These are phyloP conservation scores for Zasmidium angulare DNA, from an alignment of 2,329 filamentous ascomycete genomes.

Conservation along the genomic window DNA sequence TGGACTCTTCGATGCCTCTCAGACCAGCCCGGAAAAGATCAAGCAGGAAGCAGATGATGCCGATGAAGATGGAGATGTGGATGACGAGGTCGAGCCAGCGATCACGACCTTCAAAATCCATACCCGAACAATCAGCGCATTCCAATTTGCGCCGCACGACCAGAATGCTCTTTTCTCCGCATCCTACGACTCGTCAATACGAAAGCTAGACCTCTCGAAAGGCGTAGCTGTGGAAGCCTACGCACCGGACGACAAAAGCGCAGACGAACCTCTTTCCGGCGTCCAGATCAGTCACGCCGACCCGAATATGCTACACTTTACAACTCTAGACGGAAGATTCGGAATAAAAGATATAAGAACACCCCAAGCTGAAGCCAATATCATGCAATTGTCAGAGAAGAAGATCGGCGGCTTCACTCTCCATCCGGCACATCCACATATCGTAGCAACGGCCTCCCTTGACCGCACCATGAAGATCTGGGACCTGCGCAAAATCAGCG, in stretches of 20 bases:
- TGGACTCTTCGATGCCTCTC: conserved; percentile 86
- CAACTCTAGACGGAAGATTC: conserved; percentile 77
- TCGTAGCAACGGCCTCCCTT: conserved; percentile 84
- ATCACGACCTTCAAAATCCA: conserved; percentile 91
- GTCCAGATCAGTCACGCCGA: conserved; percentile 74
- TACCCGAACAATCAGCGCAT: conserved; percentile 80
- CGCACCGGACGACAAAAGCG: conserved; percentile 66
- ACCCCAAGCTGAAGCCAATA: conserved; percentile 55
- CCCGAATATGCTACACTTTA: conserved; percentile 77
- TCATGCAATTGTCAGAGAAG: conserved; percentile 79
- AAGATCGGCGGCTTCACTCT: conserved; percentile 95
- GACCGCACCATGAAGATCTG: conserved; percentile 89
- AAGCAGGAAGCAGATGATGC: conserved; percentile 54
- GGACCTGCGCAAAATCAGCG: conserved; percentile 80
- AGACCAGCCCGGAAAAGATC: conserved; percentile 52
- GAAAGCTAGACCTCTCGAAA: conserved; percentile 79
- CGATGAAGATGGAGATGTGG: conserved; percentile 68
- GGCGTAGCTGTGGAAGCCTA: conserved; percentile 79
- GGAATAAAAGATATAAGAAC: conserved; percentile 77
- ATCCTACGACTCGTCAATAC: conserved; percentile 90
- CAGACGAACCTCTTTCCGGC: conserved; percentile 78
- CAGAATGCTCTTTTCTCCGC: conserved; percentile 75
- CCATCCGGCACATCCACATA: conserved; percentile 75
- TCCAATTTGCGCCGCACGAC: conserved; percentile 74
- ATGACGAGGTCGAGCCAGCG: conserved; percentile 66